A percentile compares a stretch with the other conserved stretches of the same genome.
Conservation (phyloP, 2,329 filamentous ascomycete genomes). For the Nothophaeocryptopus gaeumannii region DNA sequence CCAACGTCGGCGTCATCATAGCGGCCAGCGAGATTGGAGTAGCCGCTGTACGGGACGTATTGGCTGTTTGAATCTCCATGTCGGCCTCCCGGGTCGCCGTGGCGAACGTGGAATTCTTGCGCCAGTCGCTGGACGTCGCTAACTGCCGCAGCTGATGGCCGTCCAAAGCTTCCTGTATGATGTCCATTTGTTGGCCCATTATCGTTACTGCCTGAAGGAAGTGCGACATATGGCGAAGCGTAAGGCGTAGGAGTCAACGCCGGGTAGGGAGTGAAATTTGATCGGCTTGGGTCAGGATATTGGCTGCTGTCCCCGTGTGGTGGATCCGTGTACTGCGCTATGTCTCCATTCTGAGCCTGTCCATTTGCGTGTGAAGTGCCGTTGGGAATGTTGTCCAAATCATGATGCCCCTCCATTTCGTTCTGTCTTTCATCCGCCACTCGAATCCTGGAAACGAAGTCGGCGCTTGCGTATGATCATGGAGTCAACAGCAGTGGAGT, state of each 20-base stretch:
- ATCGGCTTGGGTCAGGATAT: constrained; percentile 8
- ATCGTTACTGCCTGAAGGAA: no score
- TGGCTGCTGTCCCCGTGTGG: not conserved
- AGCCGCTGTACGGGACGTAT: not conserved
- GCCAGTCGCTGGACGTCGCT: constrained; percentile 12
- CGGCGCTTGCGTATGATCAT: not conserved
- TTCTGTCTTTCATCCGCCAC: constrained; percentile 3
- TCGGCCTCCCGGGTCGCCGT: constrained; percentile 10
- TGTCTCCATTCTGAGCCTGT: not conserved
- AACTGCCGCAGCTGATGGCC: not conserved
- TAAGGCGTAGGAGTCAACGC: not conserved
- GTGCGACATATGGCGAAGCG: constrained; percentile 1
- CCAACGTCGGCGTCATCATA: constrained; percentile 1
- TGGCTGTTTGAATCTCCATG: no score
- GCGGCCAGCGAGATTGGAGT: not conserved
- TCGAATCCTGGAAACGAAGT: not conserved
- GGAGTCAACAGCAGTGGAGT: not conserved
- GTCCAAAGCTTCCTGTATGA: constrained; percentile 3
- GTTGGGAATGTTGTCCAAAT: no score
- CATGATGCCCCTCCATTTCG: constrained; percentile 1
- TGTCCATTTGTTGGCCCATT: not conserved
- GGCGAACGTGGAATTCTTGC: constrained; percentile 17
- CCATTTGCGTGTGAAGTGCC: not conserved
- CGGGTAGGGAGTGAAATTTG: constrained; percentile 4
- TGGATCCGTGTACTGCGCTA: no score